Evolutionary conservation across 352 stramenopile genomes (phyloP), one percentile per base, ranked within the genome.

Genomic region (Phytopythium aichiense): DNA sequence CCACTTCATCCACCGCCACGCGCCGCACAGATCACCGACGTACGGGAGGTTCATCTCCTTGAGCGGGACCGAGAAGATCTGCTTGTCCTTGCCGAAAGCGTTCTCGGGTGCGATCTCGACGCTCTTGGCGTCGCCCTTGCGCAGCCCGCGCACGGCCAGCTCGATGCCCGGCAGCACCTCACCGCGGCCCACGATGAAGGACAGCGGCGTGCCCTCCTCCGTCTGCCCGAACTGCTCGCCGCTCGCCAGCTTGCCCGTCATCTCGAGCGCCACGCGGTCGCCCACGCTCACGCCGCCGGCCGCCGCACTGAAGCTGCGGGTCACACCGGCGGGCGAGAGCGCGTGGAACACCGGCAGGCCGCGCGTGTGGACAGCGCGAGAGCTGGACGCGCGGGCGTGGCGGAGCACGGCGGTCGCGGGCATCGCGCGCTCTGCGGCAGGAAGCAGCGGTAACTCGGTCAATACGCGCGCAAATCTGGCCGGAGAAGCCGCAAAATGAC

Each of bases 101-200:
- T 88, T 73, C 8, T 66, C 81, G 2, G 86, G 79, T 11, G 73
- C 61, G 62, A 95, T 81, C 58, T 84, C 70, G 28, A 88, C 64
- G 40, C 66, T 84, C 71, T 91, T 91, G 25, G 62, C 74, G 43
- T 86, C 75, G 43, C 84, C 82, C 57, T 87, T 87, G 23, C 54
- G 53, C 70, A 95, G 74, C 0, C 86, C 86, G 28, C 90, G 60
- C 23, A 95, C 74, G 0, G 77, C 82, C 37, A 86, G 71, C 23
- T 95, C 86, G 33, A 95, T 82, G 15, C 82, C 86, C 25, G 72
- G 65, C 25, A 95, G 78, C 38, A 95, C 68, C 12, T 91, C 77
- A 1, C 81, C 77, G 22, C 81, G 78, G 35, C 86, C 86, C 7
- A 92, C 78, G 33, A 91, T 79, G 53, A 95, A 92, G 51, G 78